A percentile compares a stretch with the other conserved stretches of the same genome.
phyloP scores from a whole-genome alignment of 129 eudicot species.

The Dittrichia graveolens region DNA sequence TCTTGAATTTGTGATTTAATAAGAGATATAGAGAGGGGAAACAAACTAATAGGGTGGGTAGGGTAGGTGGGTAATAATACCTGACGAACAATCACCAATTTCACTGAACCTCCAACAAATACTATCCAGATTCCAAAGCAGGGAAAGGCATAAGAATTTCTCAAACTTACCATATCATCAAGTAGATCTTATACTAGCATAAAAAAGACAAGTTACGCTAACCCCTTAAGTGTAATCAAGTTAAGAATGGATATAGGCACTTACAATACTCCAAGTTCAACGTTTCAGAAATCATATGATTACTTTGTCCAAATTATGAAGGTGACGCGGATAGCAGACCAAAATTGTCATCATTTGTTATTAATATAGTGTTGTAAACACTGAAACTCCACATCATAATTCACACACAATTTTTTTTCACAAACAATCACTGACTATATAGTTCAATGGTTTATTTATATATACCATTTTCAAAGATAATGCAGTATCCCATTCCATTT shows the following conservation, averaged over 20 bases:
- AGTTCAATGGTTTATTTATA: neutral
- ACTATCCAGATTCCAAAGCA: slow-evolving; percentile 34
- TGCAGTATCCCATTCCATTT: neutral
- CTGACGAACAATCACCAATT: slow-evolving; percentile 49
- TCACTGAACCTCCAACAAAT: slow-evolving; percentile 32
- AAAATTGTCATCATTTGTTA: neutral
- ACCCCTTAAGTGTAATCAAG: slow-evolving; percentile 19
- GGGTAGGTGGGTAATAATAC: slow-evolving; percentile 39
- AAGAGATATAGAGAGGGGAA: slow-evolving; percentile 29
- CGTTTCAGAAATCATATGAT: slow-evolving; percentile 24
- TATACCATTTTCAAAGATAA: neutral
- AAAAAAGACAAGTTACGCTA: slow-evolving; percentile 16
- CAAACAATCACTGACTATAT: neutral
- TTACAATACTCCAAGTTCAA: slow-evolving; percentile 30
- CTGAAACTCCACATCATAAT: neutral
- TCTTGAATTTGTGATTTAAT: slow-evolving; percentile 25
- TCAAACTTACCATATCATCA: slow-evolving; percentile 31
- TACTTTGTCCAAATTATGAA: neutral
- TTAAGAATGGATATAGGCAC: slow-evolving; percentile 9
- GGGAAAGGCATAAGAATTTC: slow-evolving; percentile 18
- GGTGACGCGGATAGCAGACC: slow-evolving; percentile 22
- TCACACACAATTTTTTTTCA: neutral
- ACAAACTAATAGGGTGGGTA: slow-evolving; percentile 33
- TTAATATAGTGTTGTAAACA: neutral
- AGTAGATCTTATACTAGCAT: slow-evolving; percentile 34